These are phyloP conservation scores for Debaryomyces singareniensis DNA, from an alignment of 1,139 yeast genomes.

Conservation along the genomic window DNA sequence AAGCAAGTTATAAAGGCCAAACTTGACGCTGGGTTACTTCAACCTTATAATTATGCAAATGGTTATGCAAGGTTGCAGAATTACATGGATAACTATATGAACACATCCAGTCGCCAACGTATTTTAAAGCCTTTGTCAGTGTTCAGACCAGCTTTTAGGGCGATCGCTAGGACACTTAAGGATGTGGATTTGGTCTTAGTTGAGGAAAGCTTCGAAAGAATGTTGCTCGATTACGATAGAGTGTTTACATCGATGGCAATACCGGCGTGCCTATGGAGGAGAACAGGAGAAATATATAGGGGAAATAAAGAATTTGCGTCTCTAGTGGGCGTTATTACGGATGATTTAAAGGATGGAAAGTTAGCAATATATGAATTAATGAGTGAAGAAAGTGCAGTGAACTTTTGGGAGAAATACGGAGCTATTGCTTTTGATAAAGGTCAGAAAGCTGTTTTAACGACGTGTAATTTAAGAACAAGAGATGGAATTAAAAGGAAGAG, in stretches of 20 bases:
- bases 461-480: constrained; percentile 79
- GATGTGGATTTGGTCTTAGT: constrained; percentile 90
- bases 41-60: constrained; percentile 90
- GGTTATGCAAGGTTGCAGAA: constrained; percentile 88
- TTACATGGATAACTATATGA: constrained; percentile 94
- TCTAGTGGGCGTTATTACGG: constrained; percentile 85
- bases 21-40: constrained; percentile 85
- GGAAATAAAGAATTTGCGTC: constrained; percentile 97
- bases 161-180: constrained; percentile 83
- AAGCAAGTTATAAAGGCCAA: constrained; percentile 96
- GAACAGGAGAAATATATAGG: constrained; percentile 93
- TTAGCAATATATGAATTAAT: constrained; percentile 88
- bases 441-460: constrained; percentile 89
- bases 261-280: constrained; percentile 96
- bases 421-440: constrained; percentile 95
- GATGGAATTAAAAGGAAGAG: constrained; percentile 79
- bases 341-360: constrained; percentile 87
- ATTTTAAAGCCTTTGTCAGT: constrained; percentile 80
- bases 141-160: constrained; percentile 90
- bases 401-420: constrained; percentile 96
- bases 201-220: constrained; percentile 90
- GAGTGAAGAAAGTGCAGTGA: constrained; percentile 97
- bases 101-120: constrained; percentile 76
- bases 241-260: constrained; percentile 97
- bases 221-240: constrained; percentile 88